A percentile compares a stretch with the other conserved stretches of the same genome.
Conservation (phyloP, 2,329 filamentous ascomycete genomes). For the Xenoacremonium recifei region DNA sequence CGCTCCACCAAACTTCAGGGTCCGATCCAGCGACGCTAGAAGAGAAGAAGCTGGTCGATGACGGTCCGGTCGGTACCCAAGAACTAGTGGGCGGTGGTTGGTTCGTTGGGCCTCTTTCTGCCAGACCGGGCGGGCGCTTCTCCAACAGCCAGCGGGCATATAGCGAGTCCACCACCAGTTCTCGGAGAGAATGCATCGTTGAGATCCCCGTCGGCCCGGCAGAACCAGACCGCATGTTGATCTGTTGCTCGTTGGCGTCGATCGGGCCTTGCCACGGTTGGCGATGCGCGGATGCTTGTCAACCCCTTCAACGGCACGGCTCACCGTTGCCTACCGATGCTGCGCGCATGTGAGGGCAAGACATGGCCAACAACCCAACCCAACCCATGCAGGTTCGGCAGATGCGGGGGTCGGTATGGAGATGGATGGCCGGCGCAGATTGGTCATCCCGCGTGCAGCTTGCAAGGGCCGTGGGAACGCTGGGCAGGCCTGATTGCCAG, state of each 20-base stretch:
- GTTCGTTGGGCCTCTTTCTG: too few species aligned
- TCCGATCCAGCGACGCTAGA: slow-evolving; percentile 20
- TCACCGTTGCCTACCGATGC: too few species aligned
- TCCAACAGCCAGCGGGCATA: too few species aligned
- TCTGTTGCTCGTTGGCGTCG: neutral
- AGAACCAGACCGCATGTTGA: neutral
- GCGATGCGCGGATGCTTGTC: neutral
- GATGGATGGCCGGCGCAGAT: neutral
- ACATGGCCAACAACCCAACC: neutral
- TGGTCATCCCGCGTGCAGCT: neutral
- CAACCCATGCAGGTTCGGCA: slow-evolving; percentile 1
- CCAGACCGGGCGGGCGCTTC: too few species aligned
- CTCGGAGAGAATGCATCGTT: too few species aligned
- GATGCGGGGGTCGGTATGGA: slow-evolving; percentile 1
- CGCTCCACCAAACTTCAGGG: slow-evolving; percentile 27
- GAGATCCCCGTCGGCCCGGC: too few species aligned
- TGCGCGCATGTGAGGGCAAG: too few species aligned
- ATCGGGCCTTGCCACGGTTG: neutral
- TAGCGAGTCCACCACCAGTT: too few species aligned
- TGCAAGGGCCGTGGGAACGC: neutral
- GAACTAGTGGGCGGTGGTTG: slow-evolving; percentile 9
- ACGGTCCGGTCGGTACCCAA: neutral
- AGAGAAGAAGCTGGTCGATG: slow-evolving; percentile 1
- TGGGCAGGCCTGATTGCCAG: slow-evolving; percentile 1
- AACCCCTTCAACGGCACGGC: neutral